Conservation (phyloP, 768 basidiomycete species). For the Podaxis pistillaris region DNA sequence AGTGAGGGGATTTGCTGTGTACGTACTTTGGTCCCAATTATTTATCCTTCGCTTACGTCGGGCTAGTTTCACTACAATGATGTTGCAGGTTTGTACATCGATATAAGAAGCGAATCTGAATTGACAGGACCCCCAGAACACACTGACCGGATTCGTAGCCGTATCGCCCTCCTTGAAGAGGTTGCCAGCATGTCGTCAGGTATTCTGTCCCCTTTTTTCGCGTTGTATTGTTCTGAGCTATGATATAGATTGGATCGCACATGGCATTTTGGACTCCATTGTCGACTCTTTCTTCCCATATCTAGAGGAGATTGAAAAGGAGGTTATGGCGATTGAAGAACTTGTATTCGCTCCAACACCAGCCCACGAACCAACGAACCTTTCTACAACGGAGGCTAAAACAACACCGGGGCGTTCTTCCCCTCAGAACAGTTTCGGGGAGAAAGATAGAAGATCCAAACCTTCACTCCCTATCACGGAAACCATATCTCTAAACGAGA, state of each 20-base stretch:
- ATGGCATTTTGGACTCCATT: slow-evolving; percentile 88
- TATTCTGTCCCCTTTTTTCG: slow-evolving; percentile 26
- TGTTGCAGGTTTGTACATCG: background rate
- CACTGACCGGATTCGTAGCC: slow-evolving; percentile 69
- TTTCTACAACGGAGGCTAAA: background rate
- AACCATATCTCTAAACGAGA: slow-evolving; percentile 21
- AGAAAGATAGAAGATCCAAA: background rate
- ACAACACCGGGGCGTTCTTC: background rate
- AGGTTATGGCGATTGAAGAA: slow-evolving; percentile 75
- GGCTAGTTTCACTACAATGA: slow-evolving; percentile 31
- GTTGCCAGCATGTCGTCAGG: slow-evolving; percentile 72
- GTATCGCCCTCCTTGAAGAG: slow-evolving; percentile 62
- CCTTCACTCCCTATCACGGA: slow-evolving; percentile 12
- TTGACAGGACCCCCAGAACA: slow-evolving; percentile 56
- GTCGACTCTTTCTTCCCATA: slow-evolving; percentile 93
- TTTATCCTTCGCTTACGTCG: slow-evolving; percentile 49
- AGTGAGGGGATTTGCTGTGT: slow-evolving; percentile 82
- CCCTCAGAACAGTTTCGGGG: background rate
- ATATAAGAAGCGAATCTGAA: background rate
- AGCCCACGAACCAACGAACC: background rate
- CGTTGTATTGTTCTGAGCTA: background rate
- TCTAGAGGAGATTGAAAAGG: slow-evolving; percentile 75
- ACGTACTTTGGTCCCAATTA: slow-evolving; percentile 24
- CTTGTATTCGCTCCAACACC: slow-evolving; percentile 48
- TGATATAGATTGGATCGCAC: slow-evolving; percentile 84